Base-by-base conservation (phyloP, 2,329 filamentous ascomycete genomes). In the Oidium heveae region DNA sequence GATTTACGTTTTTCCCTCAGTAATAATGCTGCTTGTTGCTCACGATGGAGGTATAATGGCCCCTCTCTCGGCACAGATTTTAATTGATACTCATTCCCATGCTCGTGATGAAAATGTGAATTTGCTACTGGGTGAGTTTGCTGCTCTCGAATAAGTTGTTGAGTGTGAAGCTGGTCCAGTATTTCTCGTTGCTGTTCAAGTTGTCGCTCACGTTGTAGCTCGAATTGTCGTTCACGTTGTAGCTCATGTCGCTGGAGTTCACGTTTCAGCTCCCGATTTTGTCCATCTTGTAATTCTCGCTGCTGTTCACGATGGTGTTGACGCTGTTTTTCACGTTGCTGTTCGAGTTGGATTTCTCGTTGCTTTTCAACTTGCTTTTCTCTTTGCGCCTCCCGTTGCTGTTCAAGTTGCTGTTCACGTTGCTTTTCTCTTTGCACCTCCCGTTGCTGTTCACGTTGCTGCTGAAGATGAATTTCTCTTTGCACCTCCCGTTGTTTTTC, bases 291-390 rank as follows among this genome's bases (percentile, higher is more conserved):
- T 28, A 54, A 55, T 6, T 47, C 36, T 16, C 55, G 56, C 15
- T 57, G 39, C 28, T 55, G 50, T 54, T 56, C 55, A n/a, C 55
- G 49, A n/a, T 55, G 44, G 24, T 57, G 55, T 36, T 60, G 58
- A 52, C 58, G 60, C 54, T 61, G 59, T 56, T 55, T 55, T 51
- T 62, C 59, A 41, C 63, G 54, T 50, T 60, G 59, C 18, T 64
- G 54, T 37, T 62, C 63, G 10, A 61, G 56, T 28, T 28, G 24
- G 3, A 3, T 28, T 28, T 28, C 24, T 3, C 24, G 24, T 28
- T 28, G 24, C 24, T 3, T 3, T 28, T 28, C 24, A 3, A 3
- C 3, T 28, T 28, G 24, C 24, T 28, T 28, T 28, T 28, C 6
- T 3, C 24, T 3, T 28, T 28, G 24, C 24, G 6, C 3, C 24